These are phyloP conservation scores for Crucihimalaya himalaica DNA, from an alignment of 345 rosid species.

Conservation along the genomic window DNA sequence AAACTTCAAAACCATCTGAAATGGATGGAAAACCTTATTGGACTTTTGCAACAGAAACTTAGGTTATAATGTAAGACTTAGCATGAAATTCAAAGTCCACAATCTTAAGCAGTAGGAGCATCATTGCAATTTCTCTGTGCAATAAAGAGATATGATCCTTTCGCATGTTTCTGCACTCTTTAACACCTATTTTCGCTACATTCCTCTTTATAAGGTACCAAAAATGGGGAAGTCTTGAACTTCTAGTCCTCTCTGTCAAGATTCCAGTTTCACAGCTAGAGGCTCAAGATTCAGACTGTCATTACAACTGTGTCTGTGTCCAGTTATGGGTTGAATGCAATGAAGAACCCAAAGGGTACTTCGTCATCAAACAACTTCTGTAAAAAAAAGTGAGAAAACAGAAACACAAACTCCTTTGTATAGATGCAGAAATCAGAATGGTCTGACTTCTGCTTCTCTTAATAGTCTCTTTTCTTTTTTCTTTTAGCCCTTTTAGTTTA, in stretches of 20 bases:
- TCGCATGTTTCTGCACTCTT: background rate
- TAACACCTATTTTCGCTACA: background rate
- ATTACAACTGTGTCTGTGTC: background rate
- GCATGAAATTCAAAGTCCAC: background rate
- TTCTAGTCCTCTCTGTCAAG: slow-evolving; percentile 1
- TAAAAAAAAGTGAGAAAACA: slow-evolving; percentile 18
- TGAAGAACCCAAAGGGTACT: slow-evolving; percentile 31
- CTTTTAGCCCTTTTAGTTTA: slow-evolving; percentile 7
- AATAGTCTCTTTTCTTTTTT: slow-evolving; percentile 9
- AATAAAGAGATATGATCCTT: background rate
- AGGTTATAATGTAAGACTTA: background rate
- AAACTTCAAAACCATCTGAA: background rate
- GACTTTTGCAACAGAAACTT: background rate
- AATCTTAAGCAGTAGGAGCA: slow-evolving; percentile 6
- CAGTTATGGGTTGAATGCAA: slow-evolving; percentile 21
- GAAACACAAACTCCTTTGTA: slow-evolving; percentile 22
- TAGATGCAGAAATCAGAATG: slow-evolving; percentile 26
- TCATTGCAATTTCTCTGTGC: background rate
- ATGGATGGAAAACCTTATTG: background rate
- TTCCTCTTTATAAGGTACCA: slow-evolving; percentile 31
- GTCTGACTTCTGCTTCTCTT: slow-evolving; percentile 25
- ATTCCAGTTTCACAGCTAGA: slow-evolving; percentile 14
- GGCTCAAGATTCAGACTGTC: slow-evolving; percentile 12
- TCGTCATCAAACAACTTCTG: slow-evolving; percentile 27
- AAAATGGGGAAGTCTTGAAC: slow-evolving; percentile 39